Conservation (phyloP, 495 filamentous ascomycete species). For the Aspergillus funiculosus region DNA sequence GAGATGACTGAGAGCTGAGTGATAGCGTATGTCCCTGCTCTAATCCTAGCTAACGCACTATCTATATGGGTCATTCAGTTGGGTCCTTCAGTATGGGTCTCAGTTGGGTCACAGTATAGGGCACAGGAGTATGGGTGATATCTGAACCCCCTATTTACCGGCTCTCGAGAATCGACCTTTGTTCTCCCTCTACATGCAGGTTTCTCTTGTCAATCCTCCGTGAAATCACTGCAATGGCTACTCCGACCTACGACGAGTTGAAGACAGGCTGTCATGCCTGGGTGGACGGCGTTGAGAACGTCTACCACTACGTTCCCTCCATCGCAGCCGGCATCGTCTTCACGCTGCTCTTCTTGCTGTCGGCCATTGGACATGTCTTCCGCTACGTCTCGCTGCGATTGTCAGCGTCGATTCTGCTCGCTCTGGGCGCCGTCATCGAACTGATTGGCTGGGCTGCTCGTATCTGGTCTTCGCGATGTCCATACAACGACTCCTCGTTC, state of each 20-base stretch:
- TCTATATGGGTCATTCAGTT: no score
- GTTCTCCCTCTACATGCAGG: no score
- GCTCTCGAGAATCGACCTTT: no score
- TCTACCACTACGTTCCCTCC: constrained; percentile 50
- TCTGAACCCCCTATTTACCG: no score
- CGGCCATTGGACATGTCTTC: constrained; percentile 36
- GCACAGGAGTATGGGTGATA: no score
- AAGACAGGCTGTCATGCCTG: constrained; percentile 20
- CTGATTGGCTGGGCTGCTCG: constrained; percentile 54
- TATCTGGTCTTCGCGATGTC: constrained; percentile 48
- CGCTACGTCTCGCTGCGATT: neutral
- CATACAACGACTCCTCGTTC: constrained; percentile 48
- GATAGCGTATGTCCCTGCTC: no score
- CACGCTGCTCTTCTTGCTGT: constrained; percentile 44
- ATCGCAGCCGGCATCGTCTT: constrained; percentile 48
- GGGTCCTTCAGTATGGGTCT: no score
- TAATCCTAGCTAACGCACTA: no score
- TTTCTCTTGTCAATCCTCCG: no score
- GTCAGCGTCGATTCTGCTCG: neutral
- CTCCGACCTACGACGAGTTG: neutral
- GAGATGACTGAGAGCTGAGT: no score
- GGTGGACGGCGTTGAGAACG: constrained; percentile 20
- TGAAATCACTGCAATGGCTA: neutral
- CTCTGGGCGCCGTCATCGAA: constrained; percentile 40
- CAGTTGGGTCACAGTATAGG: no score